A percentile compares a stretch with the other conserved stretches of the same genome.
These are phyloP conservation scores for Cladophialophora psammophila DNA, from an alignment of 2,329 filamentous ascomycete species.

Conservation along the genomic window DNA sequence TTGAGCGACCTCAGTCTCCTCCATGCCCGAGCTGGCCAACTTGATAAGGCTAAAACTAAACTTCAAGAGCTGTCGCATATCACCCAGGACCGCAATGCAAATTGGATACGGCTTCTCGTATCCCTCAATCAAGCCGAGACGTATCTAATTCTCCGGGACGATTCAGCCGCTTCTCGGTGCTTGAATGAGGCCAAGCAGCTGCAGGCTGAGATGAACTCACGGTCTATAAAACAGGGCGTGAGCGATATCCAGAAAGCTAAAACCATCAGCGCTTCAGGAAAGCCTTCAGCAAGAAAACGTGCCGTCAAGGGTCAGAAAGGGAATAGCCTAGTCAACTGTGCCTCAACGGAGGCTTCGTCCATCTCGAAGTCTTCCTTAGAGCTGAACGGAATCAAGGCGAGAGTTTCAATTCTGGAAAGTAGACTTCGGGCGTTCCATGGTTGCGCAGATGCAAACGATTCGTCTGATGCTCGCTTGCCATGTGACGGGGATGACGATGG, in stretches of 20 bases:
- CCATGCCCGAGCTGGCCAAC: conserved; percentile 32
- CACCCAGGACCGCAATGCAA: background rate
- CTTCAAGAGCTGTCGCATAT: background rate
- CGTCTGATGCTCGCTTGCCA: conserved; percentile 62
- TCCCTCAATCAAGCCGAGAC: conserved; percentile 28
- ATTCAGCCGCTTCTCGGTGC: conserved; percentile 14
- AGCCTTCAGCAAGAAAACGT: conserved; percentile 17
- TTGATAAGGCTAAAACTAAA: conserved; percentile 18
- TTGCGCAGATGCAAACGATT: background rate
- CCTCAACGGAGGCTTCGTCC: background rate
- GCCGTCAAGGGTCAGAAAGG: conserved; percentile 15
- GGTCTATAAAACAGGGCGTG: background rate
- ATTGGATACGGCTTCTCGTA: conserved; percentile 1
- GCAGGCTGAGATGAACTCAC: background rate
- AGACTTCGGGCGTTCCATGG: conserved; percentile 53
- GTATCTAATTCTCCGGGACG: conserved; percentile 21
- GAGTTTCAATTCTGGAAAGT: conserved; percentile 11
- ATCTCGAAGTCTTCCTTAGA: background rate
- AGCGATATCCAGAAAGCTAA: background rate
- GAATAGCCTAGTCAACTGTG: background rate
- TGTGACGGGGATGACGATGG: conserved; percentile 69
- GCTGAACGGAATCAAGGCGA: background rate
- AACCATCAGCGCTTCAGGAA: background rate
- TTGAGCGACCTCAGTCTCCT: conserved; percentile 28
- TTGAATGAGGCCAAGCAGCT: conserved; percentile 19